Evolutionary conservation across 495 filamentous ascomycete genomes (phyloP), one percentile per base, ranked within the genome.

Genomic region (Neurospora discreta): DNA sequence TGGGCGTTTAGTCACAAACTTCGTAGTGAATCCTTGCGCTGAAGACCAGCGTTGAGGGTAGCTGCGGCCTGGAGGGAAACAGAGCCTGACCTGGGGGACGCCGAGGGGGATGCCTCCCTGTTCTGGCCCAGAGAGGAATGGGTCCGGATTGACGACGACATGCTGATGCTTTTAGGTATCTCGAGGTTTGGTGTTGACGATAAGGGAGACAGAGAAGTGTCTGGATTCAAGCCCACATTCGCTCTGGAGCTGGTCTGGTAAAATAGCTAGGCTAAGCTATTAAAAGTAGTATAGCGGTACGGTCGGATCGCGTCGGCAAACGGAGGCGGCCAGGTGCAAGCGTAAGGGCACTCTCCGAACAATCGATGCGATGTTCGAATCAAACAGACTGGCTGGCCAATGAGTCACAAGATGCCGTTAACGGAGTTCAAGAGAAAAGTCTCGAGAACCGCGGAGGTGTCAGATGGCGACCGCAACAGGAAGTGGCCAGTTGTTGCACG

Each of bases 41-140:
- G 90, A 10, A 92, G 84, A 39, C 90, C 88, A 16, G 90, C 88
- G 77, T 92, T 93, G 73, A 92, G 85, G 18, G 89, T 87, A 5
- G 89, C 90, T 16, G 91, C 85, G 68, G 90, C 87, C 74, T 90
- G 88, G 36, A 92, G 83, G 10, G 89, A 92, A 38, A 84, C 82
- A 11, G 89, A 88, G 18, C 89, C 86, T 36, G 86, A 87, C 68
- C 90, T 81, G 23, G 89, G 84, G 46, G 87, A 87, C 6, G 86
- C 81, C 18, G 88, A 85, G 26, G 82, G 82, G 16, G 81, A 85
- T 76, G 84, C 80, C 71, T 78, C 77, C 38, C 72, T 58, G 26
- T 52, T 69, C 33, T 69, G 70, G 52, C 58, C 68, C 73, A 74
- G 74, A 76, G 79, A 36, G 81, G 81, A 60, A 78, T 81, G 30